Evolutionary conservation across 1,139 yeast genomes (phyloP).

Genomic region (Kluyveromyces sp.): DNA sequence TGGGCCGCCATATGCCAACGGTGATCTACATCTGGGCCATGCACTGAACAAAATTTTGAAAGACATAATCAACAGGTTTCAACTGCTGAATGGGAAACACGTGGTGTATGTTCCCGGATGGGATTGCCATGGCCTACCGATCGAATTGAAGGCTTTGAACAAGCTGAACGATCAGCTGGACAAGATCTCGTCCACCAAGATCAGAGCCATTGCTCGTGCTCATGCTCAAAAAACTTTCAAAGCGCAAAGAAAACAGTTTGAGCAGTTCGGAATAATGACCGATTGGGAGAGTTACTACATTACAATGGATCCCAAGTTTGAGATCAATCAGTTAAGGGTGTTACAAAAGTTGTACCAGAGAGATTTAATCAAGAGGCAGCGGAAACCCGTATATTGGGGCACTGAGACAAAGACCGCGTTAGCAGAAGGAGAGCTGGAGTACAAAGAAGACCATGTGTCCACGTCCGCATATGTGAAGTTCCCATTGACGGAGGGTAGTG

Average conservation of each 20-base stretch:
- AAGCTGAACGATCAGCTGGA: slow-evolving; percentile 31
- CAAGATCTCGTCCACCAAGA: slow-evolving; percentile 41
- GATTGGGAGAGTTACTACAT: slow-evolving; percentile 68
- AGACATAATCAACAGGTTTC: slow-evolving; percentile 73
- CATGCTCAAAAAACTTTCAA: slow-evolving; percentile 64
- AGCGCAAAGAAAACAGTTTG: slow-evolving; percentile 57
- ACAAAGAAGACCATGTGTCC: slow-evolving; percentile 65
- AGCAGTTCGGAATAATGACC: slow-evolving; percentile 70
- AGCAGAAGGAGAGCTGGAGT: slow-evolving; percentile 94
- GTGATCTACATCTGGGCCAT: slow-evolving; percentile 89
- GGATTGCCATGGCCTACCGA: slow-evolving; percentile 98
- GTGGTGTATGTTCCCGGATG: slow-evolving; percentile 85
- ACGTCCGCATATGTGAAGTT: slow-evolving; percentile 67
- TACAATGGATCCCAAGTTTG: slow-evolving; percentile 67
- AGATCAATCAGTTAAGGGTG: slow-evolving; percentile 62
- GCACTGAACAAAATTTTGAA: slow-evolving; percentile 83
- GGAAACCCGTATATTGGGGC: slow-evolving; percentile 97
- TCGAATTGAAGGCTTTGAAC: slow-evolving; percentile 72
- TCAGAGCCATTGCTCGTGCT: slow-evolving; percentile 56
- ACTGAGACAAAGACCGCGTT: slow-evolving; percentile 88
- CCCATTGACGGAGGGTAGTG: slow-evolving; percentile 38
- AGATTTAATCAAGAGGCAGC: slow-evolving; percentile 70
- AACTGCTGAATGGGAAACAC: slow-evolving; percentile 53
- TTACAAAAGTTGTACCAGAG: slow-evolving; percentile 60
- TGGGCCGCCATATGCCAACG: slow-evolving; percentile 98